Base-by-base conservation (phyloP, 1,284 basidiomycete species). In the Gymnopus androsaceus region DNA sequence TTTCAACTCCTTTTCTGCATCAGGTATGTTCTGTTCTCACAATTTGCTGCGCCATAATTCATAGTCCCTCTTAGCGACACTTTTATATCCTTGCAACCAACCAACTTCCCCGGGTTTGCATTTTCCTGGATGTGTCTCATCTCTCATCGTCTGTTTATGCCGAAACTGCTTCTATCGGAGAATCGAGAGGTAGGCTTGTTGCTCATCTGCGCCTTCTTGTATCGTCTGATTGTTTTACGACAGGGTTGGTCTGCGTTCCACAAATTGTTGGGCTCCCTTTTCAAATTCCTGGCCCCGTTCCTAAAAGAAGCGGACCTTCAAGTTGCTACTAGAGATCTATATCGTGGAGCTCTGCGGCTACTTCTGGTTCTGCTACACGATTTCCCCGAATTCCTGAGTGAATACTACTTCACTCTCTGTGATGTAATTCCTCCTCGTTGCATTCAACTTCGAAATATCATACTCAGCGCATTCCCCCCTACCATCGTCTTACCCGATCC, bases 71-170 rank as follows among this genome's bases (percentile, higher is more conserved):
- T 33, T 64, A 95, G 94, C 69, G 96, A 98, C 70, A 95, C 94
- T 5, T 89, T 98, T 71, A 96, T 95, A 72, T 97, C 95, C 42
- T 78, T 97, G 59, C 96, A 99, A 72, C 97, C 97, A 3, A 90
- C 88, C 4, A 95, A 95, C 74, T 99, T 98, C 79, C 97, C 97
- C 7, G 92, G 95, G 36, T 99, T 99, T 72, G 91, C 96, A 2
- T 99, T 98, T 74, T 96, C 95, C 28, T 99, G 97, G 97, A 88
- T 98, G 80, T 92, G 90, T 63, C 80, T 99, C 51, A 88, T 99
- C 64, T 98, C 96, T 42, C 97, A 99, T 73, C 83, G 96, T 54
- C 78, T 95, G 51, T 98, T 99, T 81, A 95, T 99, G 93, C 95
- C 97, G 14, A 97, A 98, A 72, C 75, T 99, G 54, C 80, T 99